Conservation (phyloP, 768 basidiomycete genomes). For the Candolleomyces efflorescens region DNA sequence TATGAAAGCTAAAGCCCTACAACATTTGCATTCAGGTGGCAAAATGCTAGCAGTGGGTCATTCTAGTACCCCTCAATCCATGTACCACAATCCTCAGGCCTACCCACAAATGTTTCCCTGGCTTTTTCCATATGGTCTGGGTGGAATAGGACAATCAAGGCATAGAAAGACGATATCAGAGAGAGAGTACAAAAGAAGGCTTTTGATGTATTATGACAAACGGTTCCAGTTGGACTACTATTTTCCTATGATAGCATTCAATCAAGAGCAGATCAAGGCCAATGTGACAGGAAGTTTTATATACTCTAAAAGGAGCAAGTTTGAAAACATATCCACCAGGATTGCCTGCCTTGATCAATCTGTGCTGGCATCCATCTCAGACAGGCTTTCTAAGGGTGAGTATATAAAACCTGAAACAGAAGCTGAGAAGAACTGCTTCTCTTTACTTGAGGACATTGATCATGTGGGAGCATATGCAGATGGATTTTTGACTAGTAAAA, state of each 20-base stretch:
- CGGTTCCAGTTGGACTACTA: conserved; percentile 30
- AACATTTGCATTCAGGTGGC: background rate
- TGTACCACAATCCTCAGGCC: conserved; percentile 26
- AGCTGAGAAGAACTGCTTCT: conserved; percentile 30
- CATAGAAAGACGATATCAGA: background rate
- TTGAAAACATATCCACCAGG: conserved; percentile 19
- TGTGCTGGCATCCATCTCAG: conserved; percentile 16
- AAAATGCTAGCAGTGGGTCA: background rate
- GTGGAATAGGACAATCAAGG: conserved; percentile 19
- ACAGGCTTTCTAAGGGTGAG: conserved; percentile 20
- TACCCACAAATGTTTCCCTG: conserved; percentile 37
- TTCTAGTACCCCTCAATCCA: background rate
- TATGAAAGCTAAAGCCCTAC: background rate
- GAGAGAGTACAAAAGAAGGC: background rate
- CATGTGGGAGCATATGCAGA: conserved; percentile 26
- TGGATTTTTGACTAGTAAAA: conserved; percentile 24
- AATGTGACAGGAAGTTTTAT: conserved; percentile 22
- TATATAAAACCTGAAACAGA: conserved; percentile 20
- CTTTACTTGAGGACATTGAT: conserved; percentile 29
- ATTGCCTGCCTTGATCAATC: conserved; percentile 18
- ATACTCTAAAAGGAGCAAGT: conserved; percentile 18
- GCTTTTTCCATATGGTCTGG: conserved; percentile 34
- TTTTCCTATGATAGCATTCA: conserved; percentile 37
- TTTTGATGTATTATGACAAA: conserved; percentile 30
- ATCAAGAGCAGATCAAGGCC: conserved; percentile 33